Conservation (phyloP, 441 rosid species). For the Gossypium trilobum region DNA sequence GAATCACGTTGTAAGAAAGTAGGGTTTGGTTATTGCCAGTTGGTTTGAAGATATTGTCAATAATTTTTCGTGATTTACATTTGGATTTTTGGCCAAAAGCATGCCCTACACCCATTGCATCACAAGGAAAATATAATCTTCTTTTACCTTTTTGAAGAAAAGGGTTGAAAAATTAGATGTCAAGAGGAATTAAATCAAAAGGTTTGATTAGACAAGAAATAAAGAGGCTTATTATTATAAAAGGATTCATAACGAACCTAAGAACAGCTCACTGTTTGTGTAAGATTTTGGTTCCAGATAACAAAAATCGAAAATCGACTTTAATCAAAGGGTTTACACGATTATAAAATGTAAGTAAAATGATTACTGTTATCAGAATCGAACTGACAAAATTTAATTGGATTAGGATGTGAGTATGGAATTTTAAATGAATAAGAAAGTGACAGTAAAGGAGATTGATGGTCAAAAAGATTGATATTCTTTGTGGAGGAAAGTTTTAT, state of each 20-base stretch:
- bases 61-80: background rate
- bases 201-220: constrained; percentile 29
- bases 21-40: background rate
- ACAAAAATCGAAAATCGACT: too few relatives aligned
- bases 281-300: too few relatives aligned
- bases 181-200: constrained; percentile 10
- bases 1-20: too few relatives aligned
- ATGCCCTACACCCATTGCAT: background rate
- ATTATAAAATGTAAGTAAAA: too few relatives aligned
- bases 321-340: too few relatives aligned
- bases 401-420: too few relatives aligned
- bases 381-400: too few relatives aligned
- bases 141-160: background rate
- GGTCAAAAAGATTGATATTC: constrained; percentile 40
- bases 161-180: constrained; percentile 11
- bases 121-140: background rate
- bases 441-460: constrained; percentile 22
- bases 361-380: too few relatives aligned
- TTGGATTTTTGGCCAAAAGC: background rate
- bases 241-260: constrained; percentile 22
- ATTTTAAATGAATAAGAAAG: too few relatives aligned
- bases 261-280: constrained; percentile 14
- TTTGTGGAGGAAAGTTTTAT: constrained; percentile 21
- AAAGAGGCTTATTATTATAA: background rate
- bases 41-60: background rate